These are phyloP conservation scores for Macrocybe gigantea DNA, from an alignment of 768 basidiomycete species.

Conservation along the genomic window DNA sequence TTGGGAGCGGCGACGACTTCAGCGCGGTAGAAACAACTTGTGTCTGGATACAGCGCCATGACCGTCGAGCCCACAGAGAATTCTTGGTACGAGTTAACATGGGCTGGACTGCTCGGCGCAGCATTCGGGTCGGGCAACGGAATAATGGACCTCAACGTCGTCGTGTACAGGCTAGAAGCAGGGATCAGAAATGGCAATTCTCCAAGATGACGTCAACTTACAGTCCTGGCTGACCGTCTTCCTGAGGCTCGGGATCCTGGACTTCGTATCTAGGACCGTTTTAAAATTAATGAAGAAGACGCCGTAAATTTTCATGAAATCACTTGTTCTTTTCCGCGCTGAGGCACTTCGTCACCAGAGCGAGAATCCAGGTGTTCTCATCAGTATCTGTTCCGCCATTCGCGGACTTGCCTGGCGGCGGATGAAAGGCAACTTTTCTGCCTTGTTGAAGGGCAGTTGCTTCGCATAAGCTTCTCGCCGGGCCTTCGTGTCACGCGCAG, in stretches of 20 bases:
- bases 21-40: conserved; percentile 86
- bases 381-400: conserved; percentile 33
- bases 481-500: conserved; percentile 61
- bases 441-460: conserved; percentile 69
- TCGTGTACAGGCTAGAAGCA: conserved; percentile 52
- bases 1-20: conserved; percentile 71
- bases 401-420: conserved; percentile 50
- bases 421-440: conserved; percentile 79
- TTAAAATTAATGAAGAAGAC: background rate
- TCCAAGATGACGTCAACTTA: conserved; percentile 18
- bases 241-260: conserved; percentile 79
- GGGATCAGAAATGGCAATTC: conserved; percentile 4
- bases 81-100: conserved; percentile 65
- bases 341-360: conserved; percentile 65
- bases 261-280: conserved; percentile 66
- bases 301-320: conserved; percentile 5
- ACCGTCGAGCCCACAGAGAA: conserved; percentile 70
- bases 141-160: conserved; percentile 66
- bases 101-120: conserved; percentile 48
- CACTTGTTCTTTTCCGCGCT: conserved; percentile 69
- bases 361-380: conserved; percentile 71
- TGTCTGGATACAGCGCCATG: conserved; percentile 87
- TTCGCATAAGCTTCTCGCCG: conserved; percentile 55
- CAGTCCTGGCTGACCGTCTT: conserved; percentile 69
- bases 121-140: conserved; percentile 75